Evolutionary conservation across 2,329 filamentous ascomycete species (phyloP).

Genomic region (Colletotrichum viniferum): DNA sequence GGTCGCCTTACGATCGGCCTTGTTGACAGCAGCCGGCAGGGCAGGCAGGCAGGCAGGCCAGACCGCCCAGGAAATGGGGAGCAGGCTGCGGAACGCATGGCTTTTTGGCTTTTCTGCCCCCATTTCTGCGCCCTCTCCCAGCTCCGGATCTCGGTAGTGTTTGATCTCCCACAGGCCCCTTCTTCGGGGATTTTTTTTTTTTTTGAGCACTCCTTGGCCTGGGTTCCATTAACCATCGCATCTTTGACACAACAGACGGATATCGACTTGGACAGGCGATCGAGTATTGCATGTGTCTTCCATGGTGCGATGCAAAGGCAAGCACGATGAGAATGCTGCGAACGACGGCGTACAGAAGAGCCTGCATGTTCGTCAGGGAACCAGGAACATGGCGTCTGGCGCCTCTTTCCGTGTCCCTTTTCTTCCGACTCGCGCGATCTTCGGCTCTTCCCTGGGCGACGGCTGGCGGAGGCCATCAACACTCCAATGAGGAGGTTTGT

Average conservation of each 20-base stretch:
- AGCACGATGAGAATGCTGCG: neutral
- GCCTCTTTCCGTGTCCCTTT: neutral
- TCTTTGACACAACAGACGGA: neutral
- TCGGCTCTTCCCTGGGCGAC: neutral
- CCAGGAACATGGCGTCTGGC: neutral
- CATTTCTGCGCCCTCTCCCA: neutral
- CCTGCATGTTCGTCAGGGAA: slow-evolving; percentile 1
- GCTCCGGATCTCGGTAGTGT: slow-evolving; percentile 17
- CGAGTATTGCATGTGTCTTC: neutral
- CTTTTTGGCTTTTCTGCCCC: neutral
- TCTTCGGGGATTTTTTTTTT: neutral
- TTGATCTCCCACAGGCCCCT: slow-evolving; percentile 13
- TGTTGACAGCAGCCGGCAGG: neutral
- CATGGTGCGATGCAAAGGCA: neutral
- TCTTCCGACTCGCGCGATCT: slow-evolving; percentile 22
- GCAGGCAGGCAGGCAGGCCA: neutral
- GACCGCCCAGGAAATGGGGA: neutral
- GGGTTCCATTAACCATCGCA: neutral
- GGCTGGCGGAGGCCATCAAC: neutral
- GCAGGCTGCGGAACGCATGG: neutral
- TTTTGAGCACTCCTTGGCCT: neutral
- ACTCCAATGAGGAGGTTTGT: slow-evolving; percentile 10
- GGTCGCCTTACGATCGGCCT: slow-evolving; percentile 5
- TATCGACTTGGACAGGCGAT: neutral
- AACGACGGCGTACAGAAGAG: neutral